phyloP scores from a whole-genome alignment of 306 rosid genomes.

The Rosa rugosa region DNA sequence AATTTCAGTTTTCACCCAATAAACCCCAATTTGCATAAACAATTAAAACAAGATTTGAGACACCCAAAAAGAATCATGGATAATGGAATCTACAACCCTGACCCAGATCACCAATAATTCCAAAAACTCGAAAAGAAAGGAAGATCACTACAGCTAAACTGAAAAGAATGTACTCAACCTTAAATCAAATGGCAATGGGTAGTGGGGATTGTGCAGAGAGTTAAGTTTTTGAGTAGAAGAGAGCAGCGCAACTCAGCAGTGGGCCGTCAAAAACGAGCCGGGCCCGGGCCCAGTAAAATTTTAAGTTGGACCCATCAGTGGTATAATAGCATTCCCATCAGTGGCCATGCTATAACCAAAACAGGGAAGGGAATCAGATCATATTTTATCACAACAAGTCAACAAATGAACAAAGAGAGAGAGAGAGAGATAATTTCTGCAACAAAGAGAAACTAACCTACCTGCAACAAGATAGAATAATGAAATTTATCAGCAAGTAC shows the following conservation, averaged over 20 bases:
- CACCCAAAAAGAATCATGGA: neutral
- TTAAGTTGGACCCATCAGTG: no score
- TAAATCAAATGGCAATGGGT: neutral
- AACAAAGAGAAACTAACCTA: no score
- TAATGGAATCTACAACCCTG: neutral
- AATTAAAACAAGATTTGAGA: neutral
- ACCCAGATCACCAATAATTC: neutral
- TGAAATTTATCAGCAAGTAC: neutral
- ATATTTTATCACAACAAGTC: no score
- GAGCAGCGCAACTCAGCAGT: neutral
- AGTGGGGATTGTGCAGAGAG: neutral
- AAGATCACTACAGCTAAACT: neutral
- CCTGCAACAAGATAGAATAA: neutral
- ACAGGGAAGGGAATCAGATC: no score
- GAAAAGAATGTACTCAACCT: conserved; percentile 5
- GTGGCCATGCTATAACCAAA: no score
- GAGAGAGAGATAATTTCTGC: no score
- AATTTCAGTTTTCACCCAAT: neutral
- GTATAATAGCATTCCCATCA: no score
- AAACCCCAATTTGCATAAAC: neutral
- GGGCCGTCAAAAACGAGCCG: no score
- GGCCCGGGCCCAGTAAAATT: no score
- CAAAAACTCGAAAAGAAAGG: neutral
- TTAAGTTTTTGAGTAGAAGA: neutral
- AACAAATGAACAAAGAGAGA: no score